These are phyloP conservation scores for Chrysopogon serrulatus DNA, from an alignment of 176 grass and related monocot genomes.

Conservation along the genomic window DNA sequence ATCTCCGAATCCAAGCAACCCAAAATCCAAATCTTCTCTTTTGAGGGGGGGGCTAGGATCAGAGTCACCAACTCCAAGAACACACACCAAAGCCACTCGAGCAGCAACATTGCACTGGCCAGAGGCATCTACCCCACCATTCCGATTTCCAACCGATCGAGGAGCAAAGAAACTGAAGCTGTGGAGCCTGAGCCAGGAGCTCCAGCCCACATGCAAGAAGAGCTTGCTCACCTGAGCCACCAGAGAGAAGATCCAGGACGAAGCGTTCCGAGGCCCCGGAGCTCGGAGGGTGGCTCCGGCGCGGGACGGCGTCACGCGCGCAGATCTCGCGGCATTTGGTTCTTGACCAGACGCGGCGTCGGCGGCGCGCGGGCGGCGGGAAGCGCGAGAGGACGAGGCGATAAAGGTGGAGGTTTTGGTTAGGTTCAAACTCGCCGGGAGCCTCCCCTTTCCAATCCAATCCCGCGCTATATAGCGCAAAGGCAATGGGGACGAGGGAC, in stretches of 20 bases:
- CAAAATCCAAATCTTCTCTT: slow-evolving; percentile 19
- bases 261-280: neutral
- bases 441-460: slow-evolving; percentile 22
- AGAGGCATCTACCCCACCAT: neutral
- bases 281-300: neutral
- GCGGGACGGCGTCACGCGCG: slow-evolving; percentile 23
- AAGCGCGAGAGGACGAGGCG: neutral
- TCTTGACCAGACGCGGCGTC: neutral
- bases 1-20: slow-evolving; percentile 3
- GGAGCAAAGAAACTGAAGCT: neutral
- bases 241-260: slow-evolving; percentile 27
- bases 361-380: neutral
- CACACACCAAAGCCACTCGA: neutral
- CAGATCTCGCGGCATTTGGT: slow-evolving; percentile 52
- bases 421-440: slow-evolving; percentile 37
- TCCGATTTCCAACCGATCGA: neutral
- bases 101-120: neutral
- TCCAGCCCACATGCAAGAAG: neutral
- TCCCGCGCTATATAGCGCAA: slow-evolving; percentile 35
- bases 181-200: neutral
- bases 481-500: neutral
- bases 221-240: neutral
- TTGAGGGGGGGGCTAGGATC: neutral
- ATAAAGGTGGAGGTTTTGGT: slow-evolving; percentile 20
- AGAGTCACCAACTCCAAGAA: slow-evolving; percentile 14